A percentile compares a stretch with the other conserved stretches of the same genome.
Conservation (phyloP, 2,329 filamentous ascomycete species). For the Arthrobotrys entomopaga region DNA sequence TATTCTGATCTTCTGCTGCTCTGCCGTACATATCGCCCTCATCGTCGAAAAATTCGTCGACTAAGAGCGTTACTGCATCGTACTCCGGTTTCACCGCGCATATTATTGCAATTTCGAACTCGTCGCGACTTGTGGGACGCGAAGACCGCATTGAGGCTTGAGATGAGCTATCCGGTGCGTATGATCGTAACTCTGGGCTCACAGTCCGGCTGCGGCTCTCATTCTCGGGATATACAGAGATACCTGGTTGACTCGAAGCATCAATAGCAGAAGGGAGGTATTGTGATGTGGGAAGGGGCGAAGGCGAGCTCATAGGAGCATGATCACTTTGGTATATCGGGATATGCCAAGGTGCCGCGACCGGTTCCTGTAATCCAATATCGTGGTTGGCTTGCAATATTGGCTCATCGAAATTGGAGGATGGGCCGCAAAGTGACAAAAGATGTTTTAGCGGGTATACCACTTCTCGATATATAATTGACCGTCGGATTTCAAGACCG, state of each 20-base stretch:
- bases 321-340: not conserved
- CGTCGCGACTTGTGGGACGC: constrained; percentile 45
- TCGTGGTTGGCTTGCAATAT: constrained; percentile 7
- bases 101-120: constrained; percentile 62
- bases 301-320: not conserved
- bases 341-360: not conserved
- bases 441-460: constrained; percentile 43
- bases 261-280: not conserved
- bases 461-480: constrained; percentile 42
- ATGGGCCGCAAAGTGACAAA: constrained; percentile 8
- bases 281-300: not conserved
- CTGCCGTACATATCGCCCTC: constrained; percentile 30
- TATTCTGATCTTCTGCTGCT: constrained; percentile 57
- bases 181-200: constrained; percentile 1
- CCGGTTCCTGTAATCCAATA: not conserved
- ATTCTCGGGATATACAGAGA: not conserved
- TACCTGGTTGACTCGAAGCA: not conserved
- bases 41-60: constrained; percentile 60
- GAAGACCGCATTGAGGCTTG: not conserved
- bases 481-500: constrained; percentile 35
- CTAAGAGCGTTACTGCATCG: constrained; percentile 59
- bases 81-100: constrained; percentile 61
- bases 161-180: not conserved
- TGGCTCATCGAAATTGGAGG: constrained; percentile 5
- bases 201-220: not conserved